Base-by-base conservation (phyloP, 148 eudicot genomes). In the Chenopodium formosanum region DNA sequence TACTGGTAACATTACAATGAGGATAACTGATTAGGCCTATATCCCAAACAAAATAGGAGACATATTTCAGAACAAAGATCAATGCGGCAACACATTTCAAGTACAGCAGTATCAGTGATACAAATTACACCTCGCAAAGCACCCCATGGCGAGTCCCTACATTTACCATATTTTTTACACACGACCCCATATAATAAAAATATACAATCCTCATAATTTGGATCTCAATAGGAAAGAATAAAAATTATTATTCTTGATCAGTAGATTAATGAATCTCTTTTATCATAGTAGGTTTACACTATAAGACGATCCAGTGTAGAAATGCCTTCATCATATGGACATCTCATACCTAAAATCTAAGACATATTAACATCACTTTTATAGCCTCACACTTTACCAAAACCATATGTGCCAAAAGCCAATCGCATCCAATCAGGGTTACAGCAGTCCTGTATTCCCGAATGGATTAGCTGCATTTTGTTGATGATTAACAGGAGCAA, bases 401-500 rank as follows among this genome's bases (percentile, higher is more conserved):
- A 60, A 74, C 47, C 46, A 27, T 19, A 27, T 31, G 23, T 40
- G 70, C 77, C 62, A 50, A 77, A 40, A 77, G 73, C 32, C 6
- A 56, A 56, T 16, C 17, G 31, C 19, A 75, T 19, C 47, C 20
- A 56, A 47, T 63, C 68, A 67, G 71, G 7, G 53, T 79, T 70
- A 88, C 73, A 86, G 82, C 73, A 88, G 78, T 25, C 88, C 88
- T 12, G 87, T 70, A 80, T 79, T 82, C 64, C 87, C 90, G 66
- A 88, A 88, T 20, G 90, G 90, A 81, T 88, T 88, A 65, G 81
- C 84, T 64, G 81, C 83, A 16, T 85, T 77, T 52, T 84, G 90
- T 53, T 83, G 83, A 50, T 86, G 84, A 10, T 80, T 34, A 60
- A 19, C 83, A 23, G 81, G 83, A 63, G 86, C 52, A 46, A 25